Evolutionary conservation across 371 early-diverging fungal genomes (phyloP).

Genomic region (Rhizomucor miehei): DNA sequence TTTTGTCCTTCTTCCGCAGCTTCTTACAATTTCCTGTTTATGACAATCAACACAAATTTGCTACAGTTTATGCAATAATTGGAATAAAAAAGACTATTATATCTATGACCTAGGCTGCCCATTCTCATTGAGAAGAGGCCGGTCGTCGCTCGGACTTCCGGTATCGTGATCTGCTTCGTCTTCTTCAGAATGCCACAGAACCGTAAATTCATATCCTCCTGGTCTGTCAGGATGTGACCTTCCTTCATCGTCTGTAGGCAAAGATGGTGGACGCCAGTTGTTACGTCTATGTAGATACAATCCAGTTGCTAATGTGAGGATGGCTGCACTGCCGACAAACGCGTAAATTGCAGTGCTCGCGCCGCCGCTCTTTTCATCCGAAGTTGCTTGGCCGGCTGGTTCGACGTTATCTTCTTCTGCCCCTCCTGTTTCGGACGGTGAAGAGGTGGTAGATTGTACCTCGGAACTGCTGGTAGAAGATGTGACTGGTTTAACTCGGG

Average conservation of each 20-base stretch:
- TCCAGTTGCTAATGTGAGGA: slow-evolving; percentile 15
- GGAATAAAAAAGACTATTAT: no score
- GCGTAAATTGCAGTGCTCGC: slow-evolving; percentile 15
- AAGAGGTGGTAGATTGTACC: background rate
- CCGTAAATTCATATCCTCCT: slow-evolving; percentile 17
- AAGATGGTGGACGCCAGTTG: slow-evolving; percentile 11
- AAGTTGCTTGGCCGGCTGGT: slow-evolving; percentile 5
- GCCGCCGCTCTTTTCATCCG: background rate
- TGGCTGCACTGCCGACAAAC: slow-evolving; percentile 19
- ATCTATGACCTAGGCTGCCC: no score
- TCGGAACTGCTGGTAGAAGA: background rate
- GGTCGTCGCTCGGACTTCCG: background rate
- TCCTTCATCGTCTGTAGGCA: background rate
- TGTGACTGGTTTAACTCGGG: slow-evolving; percentile 14
- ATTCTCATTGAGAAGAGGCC: slow-evolving; percentile 8
- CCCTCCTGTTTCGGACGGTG: background rate
- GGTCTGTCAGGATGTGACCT: background rate
- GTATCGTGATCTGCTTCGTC: slow-evolving; percentile 17
- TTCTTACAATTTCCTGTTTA: no score
- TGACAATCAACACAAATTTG: no score
- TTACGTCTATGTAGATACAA: slow-evolving; percentile 23
- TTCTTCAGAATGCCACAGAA: slow-evolving; percentile 17
- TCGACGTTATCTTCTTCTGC: slow-evolving; percentile 5
- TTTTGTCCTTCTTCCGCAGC: no score
- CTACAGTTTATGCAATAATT: no score